phyloP scores from a whole-genome alignment of 2,329 filamentous ascomycete species.

The Ophiosphaerella narmari region DNA sequence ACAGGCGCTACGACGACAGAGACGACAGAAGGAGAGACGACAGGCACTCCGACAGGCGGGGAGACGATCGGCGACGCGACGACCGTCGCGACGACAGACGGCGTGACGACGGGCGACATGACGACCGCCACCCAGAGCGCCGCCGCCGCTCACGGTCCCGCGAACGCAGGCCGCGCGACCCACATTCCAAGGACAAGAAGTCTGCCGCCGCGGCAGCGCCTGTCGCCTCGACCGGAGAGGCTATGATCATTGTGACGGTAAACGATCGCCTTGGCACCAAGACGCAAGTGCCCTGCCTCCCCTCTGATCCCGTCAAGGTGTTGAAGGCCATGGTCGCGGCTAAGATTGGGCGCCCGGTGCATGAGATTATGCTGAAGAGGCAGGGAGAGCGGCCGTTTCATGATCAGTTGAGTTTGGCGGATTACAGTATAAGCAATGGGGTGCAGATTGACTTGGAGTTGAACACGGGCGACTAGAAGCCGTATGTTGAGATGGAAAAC shows the following conservation, averaged over 20 bases:
- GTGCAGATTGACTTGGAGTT: constrained; percentile 63
- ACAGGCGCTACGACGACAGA: constrained; percentile 47
- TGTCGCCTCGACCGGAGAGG: constrained; percentile 55
- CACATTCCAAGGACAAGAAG: constrained; percentile 29
- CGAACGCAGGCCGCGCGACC: constrained; percentile 27
- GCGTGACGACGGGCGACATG: constrained; percentile 7
- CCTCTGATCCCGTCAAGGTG: constrained; percentile 79
- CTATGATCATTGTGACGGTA: constrained; percentile 92
- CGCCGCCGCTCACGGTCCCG: constrained; percentile 10
- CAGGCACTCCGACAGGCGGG: constrained; percentile 48
- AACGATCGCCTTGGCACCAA: constrained; percentile 98
- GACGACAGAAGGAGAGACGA: constrained; percentile 38
- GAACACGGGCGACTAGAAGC: constrained; percentile 40
- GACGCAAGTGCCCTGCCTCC: constrained; percentile 86
- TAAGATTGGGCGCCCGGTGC: constrained; percentile 83
- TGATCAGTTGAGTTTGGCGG: constrained; percentile 82
- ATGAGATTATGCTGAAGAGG: constrained; percentile 88
- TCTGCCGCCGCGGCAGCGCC: constrained; percentile 38
- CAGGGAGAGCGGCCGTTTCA: constrained; percentile 95
- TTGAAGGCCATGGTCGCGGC: constrained; percentile 93
- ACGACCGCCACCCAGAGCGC: constrained; percentile 10
- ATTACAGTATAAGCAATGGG: constrained; percentile 93
- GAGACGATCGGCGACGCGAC: constrained; percentile 10
- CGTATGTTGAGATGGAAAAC: neutral
- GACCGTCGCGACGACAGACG: constrained; percentile 13